These are phyloP conservation scores for Euphorbia celastroides DNA, from an alignment of 441 rosid genomes.

Conservation along the genomic window DNA sequence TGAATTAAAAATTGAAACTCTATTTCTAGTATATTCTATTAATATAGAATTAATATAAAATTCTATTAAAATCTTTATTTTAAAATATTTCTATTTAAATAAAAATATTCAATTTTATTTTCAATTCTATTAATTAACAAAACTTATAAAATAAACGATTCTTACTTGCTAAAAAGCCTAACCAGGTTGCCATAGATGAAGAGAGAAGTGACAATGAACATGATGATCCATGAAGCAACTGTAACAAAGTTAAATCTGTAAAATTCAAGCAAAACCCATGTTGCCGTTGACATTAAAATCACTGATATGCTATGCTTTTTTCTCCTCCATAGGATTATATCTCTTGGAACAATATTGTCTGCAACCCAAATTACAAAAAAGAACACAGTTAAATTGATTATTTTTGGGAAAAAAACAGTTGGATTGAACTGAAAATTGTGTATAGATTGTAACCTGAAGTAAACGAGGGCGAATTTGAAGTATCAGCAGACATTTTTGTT, in stretches of 20 bases:
- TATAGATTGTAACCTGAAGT: conserved; percentile 28
- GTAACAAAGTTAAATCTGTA: conserved; percentile 44
- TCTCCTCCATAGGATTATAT: conserved; percentile 55
- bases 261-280: conserved; percentile 43
- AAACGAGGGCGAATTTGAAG: conserved; percentile 21
- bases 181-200: conserved; percentile 53
- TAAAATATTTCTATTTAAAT: too few species aligned
- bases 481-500: conserved; percentile 14
- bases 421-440: not conserved
- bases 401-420: too few species aligned
- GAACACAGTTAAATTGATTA: not conserved
- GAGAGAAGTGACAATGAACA: conserved; percentile 29
- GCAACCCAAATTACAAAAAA: not conserved
- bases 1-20: too few species aligned
- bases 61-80: too few species aligned
- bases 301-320: conserved; percentile 36
- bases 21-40: too few species aligned
- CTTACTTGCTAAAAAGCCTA: conserved; percentile 60
- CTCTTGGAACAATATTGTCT: conserved; percentile 29
- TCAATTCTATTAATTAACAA: not conserved
- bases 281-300: conserved; percentile 34
- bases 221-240: conserved; percentile 44
- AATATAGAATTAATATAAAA: too few species aligned
- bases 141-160: not conserved
- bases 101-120: too few species aligned